Conservation (phyloP, 768 basidiomycete species). For the Boletus reticuloceps region DNA sequence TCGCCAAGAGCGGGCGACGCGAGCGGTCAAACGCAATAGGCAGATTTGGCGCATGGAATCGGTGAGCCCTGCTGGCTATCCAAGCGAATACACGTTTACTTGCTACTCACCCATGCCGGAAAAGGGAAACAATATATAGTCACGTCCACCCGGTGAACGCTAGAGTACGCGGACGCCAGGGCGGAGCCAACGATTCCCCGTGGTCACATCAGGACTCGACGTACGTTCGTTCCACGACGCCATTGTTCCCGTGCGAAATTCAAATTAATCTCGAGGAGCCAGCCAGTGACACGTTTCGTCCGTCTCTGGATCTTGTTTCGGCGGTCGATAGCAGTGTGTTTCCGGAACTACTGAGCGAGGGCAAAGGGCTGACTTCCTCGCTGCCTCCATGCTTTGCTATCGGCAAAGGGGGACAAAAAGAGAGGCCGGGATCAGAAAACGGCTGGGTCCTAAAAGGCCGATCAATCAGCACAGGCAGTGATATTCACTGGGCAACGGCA, state of each 20-base stretch:
- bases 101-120: too few relatives aligned
- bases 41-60: neutral
- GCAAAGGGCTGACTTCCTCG: too few relatives aligned
- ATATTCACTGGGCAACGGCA: neutral
- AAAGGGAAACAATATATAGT: too few relatives aligned
- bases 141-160: neutral
- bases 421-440: neutral
- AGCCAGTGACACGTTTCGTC: neutral
- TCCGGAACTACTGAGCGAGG: too few relatives aligned
- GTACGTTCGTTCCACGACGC: neutral
- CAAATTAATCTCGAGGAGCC: neutral
- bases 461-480: neutral
- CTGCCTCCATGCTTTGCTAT: neutral
- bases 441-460: neutral
- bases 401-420: neutral
- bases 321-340: too few relatives aligned
- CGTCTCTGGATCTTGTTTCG: neutral
- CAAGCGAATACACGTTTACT: conserved; percentile 5
- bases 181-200: too few relatives aligned
- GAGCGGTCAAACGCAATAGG: too few relatives aligned
- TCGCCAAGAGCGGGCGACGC: neutral
- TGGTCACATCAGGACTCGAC: too few relatives aligned
- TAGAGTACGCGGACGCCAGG: neutral
- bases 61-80: neutral
- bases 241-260: neutral